Conservation (phyloP, 108 stramenopile genomes). For the Nitzschia putrida region DNA sequence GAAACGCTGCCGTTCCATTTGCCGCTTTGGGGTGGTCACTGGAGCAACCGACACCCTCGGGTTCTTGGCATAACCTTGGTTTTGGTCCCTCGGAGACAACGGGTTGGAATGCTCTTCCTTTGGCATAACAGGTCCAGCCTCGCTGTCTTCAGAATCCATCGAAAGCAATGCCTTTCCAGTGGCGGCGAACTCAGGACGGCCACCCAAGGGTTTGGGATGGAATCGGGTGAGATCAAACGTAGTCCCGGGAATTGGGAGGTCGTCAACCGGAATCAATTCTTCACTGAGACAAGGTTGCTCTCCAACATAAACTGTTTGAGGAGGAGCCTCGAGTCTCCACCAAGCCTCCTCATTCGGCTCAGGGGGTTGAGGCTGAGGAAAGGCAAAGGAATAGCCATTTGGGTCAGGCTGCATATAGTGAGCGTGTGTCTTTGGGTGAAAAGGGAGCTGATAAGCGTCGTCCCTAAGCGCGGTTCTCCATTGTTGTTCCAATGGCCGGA, state of each 20-base stretch:
- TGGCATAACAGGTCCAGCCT: background rate
- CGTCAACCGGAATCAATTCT: conserved; percentile 17
- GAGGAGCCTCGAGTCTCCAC: conserved; percentile 4
- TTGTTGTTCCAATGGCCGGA: background rate
- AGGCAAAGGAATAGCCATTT: background rate
- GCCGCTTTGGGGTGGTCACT: background rate
- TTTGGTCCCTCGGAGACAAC: background rate
- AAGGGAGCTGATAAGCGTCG: background rate
- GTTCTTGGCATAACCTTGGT: background rate
- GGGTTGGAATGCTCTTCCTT: background rate
- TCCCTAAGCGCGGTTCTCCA: background rate
- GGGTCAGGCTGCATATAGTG: background rate
- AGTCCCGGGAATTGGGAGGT: conserved; percentile 1
- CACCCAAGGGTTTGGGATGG: conserved; percentile 9
- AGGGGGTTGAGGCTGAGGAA: background rate
- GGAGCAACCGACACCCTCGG: too few species aligned
- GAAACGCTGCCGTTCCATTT: background rate
- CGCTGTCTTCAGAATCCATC: conserved; percentile 17
- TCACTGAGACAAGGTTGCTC: conserved; percentile 14
- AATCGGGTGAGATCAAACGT: conserved; percentile 4
- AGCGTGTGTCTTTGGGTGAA: too few species aligned
- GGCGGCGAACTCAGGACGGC: background rate
- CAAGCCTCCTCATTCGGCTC: too few species aligned
- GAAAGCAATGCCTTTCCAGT: conserved; percentile 15
- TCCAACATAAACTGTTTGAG: conserved; percentile 6